These are phyloP conservation scores for Kregervanrija delftensis DNA, from an alignment of 805 yeast genomes.

Conservation along the genomic window DNA sequence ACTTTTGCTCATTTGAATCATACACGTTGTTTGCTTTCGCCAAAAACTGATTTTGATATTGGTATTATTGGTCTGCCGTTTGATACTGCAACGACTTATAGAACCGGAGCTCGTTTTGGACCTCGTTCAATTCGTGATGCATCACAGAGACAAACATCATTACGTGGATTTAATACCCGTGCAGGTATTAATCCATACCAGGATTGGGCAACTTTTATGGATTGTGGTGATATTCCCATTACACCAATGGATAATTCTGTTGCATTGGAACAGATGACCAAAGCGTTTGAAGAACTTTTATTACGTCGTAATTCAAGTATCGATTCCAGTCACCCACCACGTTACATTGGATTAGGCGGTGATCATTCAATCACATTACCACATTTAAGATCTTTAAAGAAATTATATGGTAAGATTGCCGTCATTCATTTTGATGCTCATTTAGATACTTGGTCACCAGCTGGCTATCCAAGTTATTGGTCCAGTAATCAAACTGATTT, in stretches of 20 bases:
- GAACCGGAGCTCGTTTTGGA: conserved; percentile 82
- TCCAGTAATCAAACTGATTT: conserved; percentile 37
- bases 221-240: conserved; percentile 54
- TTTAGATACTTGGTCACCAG: conserved; percentile 76
- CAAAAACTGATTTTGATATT: conserved; percentile 49
- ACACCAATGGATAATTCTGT: conserved; percentile 52
- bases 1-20: conserved; percentile 71
- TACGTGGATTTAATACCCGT: conserved; percentile 62
- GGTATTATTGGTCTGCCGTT: conserved; percentile 77
- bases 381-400: conserved; percentile 56
- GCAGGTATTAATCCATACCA: conserved; percentile 45
- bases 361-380: conserved; percentile 76
- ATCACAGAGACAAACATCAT: conserved; percentile 61
- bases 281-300: conserved; percentile 49
- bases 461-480: conserved; percentile 48
- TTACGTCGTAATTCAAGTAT: conserved; percentile 24
- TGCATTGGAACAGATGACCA: conserved; percentile 47
- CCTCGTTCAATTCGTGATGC: conserved; percentile 66
- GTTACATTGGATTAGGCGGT: conserved; percentile 71
- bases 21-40: conserved; percentile 46
- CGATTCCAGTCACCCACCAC: conserved; percentile 38
- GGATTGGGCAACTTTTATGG: conserved; percentile 42
- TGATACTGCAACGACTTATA: conserved; percentile 72
- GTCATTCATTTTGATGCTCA: conserved; percentile 84
- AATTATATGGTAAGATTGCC: conserved; percentile 59